Evolutionary conservation across 805 yeast species (phyloP).

Genomic region (Kodamaea nitidulidarum): DNA sequence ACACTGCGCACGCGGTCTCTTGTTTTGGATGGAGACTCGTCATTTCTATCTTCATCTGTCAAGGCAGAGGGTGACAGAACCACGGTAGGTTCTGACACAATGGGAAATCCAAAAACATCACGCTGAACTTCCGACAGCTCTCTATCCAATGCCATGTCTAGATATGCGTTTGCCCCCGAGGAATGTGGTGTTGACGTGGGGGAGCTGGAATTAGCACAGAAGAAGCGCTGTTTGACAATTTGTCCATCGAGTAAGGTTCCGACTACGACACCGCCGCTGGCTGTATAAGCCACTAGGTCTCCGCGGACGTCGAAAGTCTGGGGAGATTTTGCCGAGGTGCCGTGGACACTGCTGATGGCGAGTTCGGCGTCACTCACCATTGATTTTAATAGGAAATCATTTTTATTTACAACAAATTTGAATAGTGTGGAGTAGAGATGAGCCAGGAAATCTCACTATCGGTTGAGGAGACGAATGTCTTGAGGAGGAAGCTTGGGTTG

Average conservation of each 20-base stretch:
- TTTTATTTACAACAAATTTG: not conserved
- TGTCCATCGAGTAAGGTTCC: slow-evolving; percentile 25
- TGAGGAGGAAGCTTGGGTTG: slow-evolving; percentile 38
- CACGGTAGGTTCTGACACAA: slow-evolving; percentile 22
- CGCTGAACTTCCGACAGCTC: slow-evolving; percentile 11
- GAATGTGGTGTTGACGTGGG: not conserved
- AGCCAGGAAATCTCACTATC: slow-evolving; percentile 6
- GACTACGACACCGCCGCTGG: slow-evolving; percentile 60
- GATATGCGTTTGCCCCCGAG: slow-evolving; percentile 24
- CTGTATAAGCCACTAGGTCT: slow-evolving; percentile 47
- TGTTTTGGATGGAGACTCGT: slow-evolving; percentile 21
- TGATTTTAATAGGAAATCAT: too few species aligned
- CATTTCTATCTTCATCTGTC: slow-evolving; percentile 6
- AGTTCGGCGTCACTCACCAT: slow-evolving; percentile 3
- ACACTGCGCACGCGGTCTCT: slow-evolving; percentile 48
- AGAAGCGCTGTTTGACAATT: slow-evolving; percentile 41
- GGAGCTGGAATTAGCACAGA: slow-evolving; percentile 41
- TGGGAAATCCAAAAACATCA: slow-evolving; percentile 37
- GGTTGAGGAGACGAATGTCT: slow-evolving; percentile 38
- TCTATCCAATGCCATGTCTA: slow-evolving; percentile 20
- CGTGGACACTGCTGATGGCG: slow-evolving; percentile 25
- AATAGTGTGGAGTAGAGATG: slow-evolving; percentile 3
- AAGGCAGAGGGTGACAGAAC: slow-evolving; percentile 14
- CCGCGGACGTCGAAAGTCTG: slow-evolving; percentile 39
- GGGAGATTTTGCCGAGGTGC: slow-evolving; percentile 44